Base-by-base conservation (phyloP, 257 asterid species). In the Nicotiana obtusifolia region DNA sequence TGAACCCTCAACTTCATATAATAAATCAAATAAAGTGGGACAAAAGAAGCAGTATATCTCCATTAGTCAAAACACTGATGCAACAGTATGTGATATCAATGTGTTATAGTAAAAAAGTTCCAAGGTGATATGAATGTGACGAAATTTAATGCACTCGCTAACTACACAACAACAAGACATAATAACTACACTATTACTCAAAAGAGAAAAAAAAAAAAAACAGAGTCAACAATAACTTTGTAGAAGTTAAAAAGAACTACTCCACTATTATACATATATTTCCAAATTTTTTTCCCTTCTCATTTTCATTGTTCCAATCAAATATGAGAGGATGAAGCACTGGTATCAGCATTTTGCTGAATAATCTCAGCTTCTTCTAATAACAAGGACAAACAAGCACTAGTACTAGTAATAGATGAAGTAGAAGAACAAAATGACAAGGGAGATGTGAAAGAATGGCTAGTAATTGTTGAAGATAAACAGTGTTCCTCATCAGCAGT, bases 381-480 rank as follows among this genome's bases (percentile, higher is more conserved):
- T 24, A 56, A 81, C 11, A 88, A 82, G 57, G 92, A 86, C 19
- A 86, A n/a, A 83, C 86, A 81, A 3, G 83, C 87, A 80, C 20
- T 71, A 47, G 78, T 71, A 71, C 78, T 71, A 71, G 60, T 44
- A 22, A 15, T 71, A 71, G 79, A 73, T 73, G 79, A 75, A n/a
- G 85, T 84, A 5, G 90, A 86, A 11, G 91, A 90, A 37, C 90
- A 91, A 81, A 87, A 87, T 0, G 94, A 90, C n/a, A 90, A 83
- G 3, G 97, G 96, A 69, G 97, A 93, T 61, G 93, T 88, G 78
- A 90, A 91, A 56, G 94, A 93, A 85, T 73, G 83, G 19, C 49
- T 80, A 20, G 84, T 84, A 24, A 77, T 66, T 3, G 91, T 86
- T 22, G 90, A 82, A 44, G 88, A 84, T 64, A 71, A 84, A 81